Base-by-base conservation (phyloP, 352 stramenopile genomes). In the Discostella stelligera region DNA sequence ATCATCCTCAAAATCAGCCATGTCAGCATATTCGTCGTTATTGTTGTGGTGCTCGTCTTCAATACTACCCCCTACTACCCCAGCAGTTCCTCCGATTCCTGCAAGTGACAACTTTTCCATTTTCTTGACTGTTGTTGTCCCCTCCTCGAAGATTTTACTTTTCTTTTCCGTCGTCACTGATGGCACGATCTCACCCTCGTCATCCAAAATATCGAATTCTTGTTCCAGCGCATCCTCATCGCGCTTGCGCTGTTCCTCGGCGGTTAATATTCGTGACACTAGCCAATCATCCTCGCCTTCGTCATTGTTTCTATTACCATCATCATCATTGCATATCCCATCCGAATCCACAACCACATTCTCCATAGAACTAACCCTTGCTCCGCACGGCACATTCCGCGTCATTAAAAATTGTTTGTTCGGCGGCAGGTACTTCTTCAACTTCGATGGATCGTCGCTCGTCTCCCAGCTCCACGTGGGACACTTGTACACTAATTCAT, bases 401-500 rank as follows among this genome's bases (percentile, higher is more conserved):
- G 90, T 95, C 2, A 94, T 78, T 3, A 95, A 66, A 76, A 84
- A 95, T 66, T 95, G 89, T 66, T 95, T 95, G 48, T 92, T 75
- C 0, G 68, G n/a, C 0, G 90, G 90, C 0, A 95, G 68, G 68
- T 94, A 86, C 0, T 78, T 75, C 62, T 89, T 89, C 0, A 44
- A 37, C 41, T 84, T 83, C 0, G 49, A 64, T 0, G 66, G 68
- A 23, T 93, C 86, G 32, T 86, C 80, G 9, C 32, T 9, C 10
- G 20, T 8, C 62, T 85, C 63, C 94, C 96, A 99, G 53, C 87
- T 87, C 96, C 96, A 99, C 48, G 96, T 98, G 9, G 96, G 96
- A 74, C 95, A 98, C 74, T 96, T 97, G 89, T 96, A 97, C 48
- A 98, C 95, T 0, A 99, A 88, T 88, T 98, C 88, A 74, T 99